Evolutionary conservation across 2,329 filamentous ascomycete genomes (phyloP), one percentile per base, ranked within the genome.

Genomic region (Pseudogymnoascus sp.): DNA sequence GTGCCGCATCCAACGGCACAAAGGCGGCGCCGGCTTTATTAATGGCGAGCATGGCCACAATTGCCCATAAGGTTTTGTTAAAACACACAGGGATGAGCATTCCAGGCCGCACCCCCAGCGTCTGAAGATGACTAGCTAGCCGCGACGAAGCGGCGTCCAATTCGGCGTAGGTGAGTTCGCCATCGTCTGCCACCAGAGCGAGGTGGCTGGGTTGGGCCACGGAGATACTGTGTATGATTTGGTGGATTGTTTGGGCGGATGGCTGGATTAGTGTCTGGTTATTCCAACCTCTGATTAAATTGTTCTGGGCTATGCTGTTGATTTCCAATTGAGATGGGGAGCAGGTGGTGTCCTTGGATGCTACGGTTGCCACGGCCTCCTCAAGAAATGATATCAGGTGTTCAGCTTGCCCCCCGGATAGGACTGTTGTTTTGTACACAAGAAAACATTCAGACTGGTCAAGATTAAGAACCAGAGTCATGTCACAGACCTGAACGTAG

Each of bases 1-100:
- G 67, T 8, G 62, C 66, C 6, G 72, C 66, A 61, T 74, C 70
- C 9, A 74, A 60, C 11, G 69, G 65, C 40, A 73, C 68, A 23
- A 68, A 72, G 5, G 67, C 68, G 31, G 64, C 68, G 3, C 70
- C 70, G 42, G 69, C 67, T 63, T 68, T 67, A 9, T 69, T 26
- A 3, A 71, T 66, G 17, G 50, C 67, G 4, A 71, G 63, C 61
- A 69, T 65, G 10, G 65, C 63, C 13, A 71, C 65, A 26, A 68
- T 60, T n/a, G 65, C 62, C 57, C 65, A 71, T 15, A 38, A 42
- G 0, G 68, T 67, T 50, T 71, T 71, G 26, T 71, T 66, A 36
- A 68, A 69, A 35, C 63, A 69, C 1, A 71, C 35, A 10, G 66
- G 67, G 7, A 71, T 66, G 3, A 67, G 19, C 9, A 17, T 44